Base-by-base conservation (phyloP, 495 filamentous ascomycete species). In the Friedmanniomyces simplex region DNA sequence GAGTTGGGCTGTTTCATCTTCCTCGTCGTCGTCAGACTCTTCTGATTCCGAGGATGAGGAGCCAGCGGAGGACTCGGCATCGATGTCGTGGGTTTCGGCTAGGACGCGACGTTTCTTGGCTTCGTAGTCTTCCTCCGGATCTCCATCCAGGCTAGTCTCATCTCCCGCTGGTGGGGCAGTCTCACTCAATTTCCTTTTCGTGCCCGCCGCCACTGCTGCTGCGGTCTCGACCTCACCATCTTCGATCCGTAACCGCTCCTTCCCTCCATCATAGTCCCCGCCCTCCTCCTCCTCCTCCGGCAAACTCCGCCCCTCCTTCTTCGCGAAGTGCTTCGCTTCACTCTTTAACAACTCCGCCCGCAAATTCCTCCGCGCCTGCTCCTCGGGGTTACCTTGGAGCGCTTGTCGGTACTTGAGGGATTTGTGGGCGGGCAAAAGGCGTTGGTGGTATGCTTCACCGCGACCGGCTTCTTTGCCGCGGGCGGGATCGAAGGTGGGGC, bases 391-490 rank as follows among this genome's bases (percentile, higher is more conserved):
- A 63, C 93, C 93, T 76, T 98, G 93, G 51, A 90, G 89, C 26
- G 85, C 79, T 76, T 97, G 82, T 83, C 89, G 81, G 58, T 85
- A 82, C 73, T 98, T 98, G 64, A 98, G 81, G 65, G 86, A 82
- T 34, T 85, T 96, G 67, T 97, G 83, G 11, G 93, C 93, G 4
- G 93, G 94, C 1, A 96, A 83, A 12, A 97, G 85, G 52, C 93
- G 84, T 76, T 96, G 93, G 70, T 98, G 93, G 73, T 96, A 97
- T 57, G 93, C 93, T 39, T 89, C 87, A 16, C 93, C 93, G 63
- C 90, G 85, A 53, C 87, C 86, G 67, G 91, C 88, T 70, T 98
- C 93, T 79, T 95, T 96, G 63, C 94, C 93, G 68, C 85, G 84
- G 41, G 93, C 86, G 57, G 91, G 91, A 68, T 96, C 91, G 64